Evolutionary conservation across 257 asterid genomes (phyloP).

Genomic region (Cynanchum wilfordii): DNA sequence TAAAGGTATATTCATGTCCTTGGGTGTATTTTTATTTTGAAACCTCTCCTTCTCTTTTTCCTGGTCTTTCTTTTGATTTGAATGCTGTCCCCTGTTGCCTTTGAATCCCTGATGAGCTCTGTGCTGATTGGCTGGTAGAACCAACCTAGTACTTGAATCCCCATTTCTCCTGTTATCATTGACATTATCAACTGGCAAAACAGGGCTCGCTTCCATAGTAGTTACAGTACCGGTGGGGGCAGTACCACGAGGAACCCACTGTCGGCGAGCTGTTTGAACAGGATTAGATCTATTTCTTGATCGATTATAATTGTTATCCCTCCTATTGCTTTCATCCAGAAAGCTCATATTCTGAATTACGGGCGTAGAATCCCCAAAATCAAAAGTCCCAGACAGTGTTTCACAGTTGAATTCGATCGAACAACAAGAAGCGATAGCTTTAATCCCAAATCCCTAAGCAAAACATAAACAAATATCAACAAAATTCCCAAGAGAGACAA

Average conservation of each 20-base stretch:
- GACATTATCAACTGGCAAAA: slow-evolving; percentile 11
- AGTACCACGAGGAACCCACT: slow-evolving; percentile 78
- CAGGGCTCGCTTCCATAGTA: slow-evolving; percentile 15
- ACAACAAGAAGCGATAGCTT: slow-evolving; percentile 16
- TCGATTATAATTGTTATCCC: slow-evolving; percentile 46
- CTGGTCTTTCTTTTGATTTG: slow-evolving; percentile 38
- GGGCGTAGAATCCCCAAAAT: slow-evolving; percentile 22
- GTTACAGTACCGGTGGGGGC: slow-evolving; percentile 26
- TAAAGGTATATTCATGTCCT: slow-evolving; percentile 59
- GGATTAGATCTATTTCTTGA: slow-evolving; percentile 39
- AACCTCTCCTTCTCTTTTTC: slow-evolving; percentile 33
- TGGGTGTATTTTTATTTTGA: slow-evolving; percentile 18
- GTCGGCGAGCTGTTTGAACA: slow-evolving; percentile 44
- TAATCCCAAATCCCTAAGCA: neutral
- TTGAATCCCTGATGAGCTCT: slow-evolving; percentile 37
- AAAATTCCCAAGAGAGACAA: neutral
- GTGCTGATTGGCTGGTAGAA: slow-evolving; percentile 23
- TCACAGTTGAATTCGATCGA: slow-evolving; percentile 6
- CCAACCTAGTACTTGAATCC: slow-evolving; percentile 25
- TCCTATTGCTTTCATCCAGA: slow-evolving; percentile 43
- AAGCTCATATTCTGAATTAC: slow-evolving; percentile 70
- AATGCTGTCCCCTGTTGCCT: slow-evolving; percentile 28
- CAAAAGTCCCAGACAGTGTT: slow-evolving; percentile 22
- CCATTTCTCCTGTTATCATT: slow-evolving; percentile 26
- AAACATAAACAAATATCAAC: slow-evolving; percentile 1